Conservation (phyloP, 2,329 filamentous ascomycete species). For the Aspergillus novoparasiticus region DNA sequence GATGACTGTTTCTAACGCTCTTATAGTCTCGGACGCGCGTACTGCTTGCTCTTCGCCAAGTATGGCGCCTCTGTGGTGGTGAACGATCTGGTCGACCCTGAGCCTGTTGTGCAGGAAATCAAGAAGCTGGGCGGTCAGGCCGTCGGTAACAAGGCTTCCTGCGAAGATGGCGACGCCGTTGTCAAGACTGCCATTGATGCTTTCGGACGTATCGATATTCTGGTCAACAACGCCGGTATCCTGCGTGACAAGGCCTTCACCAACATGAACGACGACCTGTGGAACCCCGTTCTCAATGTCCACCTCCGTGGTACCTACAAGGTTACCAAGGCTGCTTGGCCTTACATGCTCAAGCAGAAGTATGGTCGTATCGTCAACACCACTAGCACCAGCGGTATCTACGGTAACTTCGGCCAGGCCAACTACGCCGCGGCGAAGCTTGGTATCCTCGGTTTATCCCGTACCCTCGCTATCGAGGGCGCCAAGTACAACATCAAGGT, state of each 20-base stretch:
- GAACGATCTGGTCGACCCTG: constrained; percentile 93
- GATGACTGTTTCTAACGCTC: constrained; percentile 21
- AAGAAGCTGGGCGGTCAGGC: constrained; percentile 86
- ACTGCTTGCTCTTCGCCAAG: constrained; percentile 84
- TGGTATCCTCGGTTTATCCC: constrained; percentile 93
- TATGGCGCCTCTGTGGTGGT: constrained; percentile 84
- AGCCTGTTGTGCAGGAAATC: constrained; percentile 89
- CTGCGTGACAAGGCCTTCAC: constrained; percentile 95
- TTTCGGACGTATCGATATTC: constrained; percentile 89
- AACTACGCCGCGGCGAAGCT: constrained; percentile 94
- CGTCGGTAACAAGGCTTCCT: constrained; percentile 88
- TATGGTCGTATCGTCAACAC: constrained; percentile 97
- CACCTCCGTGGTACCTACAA: constrained; percentile 96
- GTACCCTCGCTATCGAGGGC: constrained; percentile 88
- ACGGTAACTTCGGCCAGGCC: constrained; percentile 98
- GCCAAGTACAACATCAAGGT: constrained; percentile 97
- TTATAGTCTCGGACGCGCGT: constrained; percentile 79
- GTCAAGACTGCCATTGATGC: constrained; percentile 92
- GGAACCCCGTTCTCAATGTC: constrained; percentile 89
- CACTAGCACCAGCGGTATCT: constrained; percentile 94
- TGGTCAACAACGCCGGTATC: constrained; percentile 98
- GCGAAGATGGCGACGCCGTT: constrained; percentile 87
- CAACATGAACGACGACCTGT: constrained; percentile 95
- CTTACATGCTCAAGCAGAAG: constrained; percentile 97
- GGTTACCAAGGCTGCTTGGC: constrained; percentile 96